Percentiles rank a stretch among this genome's conserved stretches.
These are phyloP conservation scores for Sedum album DNA, from an alignment of 164 flowering plant species.

Conservation along the genomic window DNA sequence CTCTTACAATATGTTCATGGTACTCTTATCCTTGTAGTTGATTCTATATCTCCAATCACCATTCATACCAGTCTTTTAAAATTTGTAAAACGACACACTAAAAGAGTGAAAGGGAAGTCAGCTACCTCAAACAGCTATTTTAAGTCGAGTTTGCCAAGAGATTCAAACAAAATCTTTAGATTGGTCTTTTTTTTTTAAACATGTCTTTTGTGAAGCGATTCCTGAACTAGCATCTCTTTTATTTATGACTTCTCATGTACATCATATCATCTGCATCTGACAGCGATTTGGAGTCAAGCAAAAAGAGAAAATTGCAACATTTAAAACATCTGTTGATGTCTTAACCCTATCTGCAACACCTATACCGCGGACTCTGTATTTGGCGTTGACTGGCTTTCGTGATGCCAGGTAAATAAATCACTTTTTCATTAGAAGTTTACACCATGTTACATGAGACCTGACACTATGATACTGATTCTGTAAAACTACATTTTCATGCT, in stretches of 20 bases:
- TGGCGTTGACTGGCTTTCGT: conserved; percentile 95
- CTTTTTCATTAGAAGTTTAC: neutral
- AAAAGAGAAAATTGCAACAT: conserved; percentile 95
- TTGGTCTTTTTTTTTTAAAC: neutral
- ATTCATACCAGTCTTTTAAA: too few relatives aligned
- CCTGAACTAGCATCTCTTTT: neutral
- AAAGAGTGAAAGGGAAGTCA: too few relatives aligned
- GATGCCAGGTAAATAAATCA: conserved; percentile 93
- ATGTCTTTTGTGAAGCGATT: too few relatives aligned
- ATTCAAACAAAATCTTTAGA: neutral
- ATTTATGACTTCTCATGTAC: neutral
- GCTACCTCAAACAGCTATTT: neutral
- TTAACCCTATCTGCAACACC: conserved; percentile 98
- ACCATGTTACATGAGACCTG: neutral
- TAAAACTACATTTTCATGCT: neutral
- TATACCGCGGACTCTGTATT: conserved; percentile 89
- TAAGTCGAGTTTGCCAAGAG: neutral
- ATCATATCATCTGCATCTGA: conserved; percentile 7
- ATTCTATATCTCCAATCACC: neutral
- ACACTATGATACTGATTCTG: neutral
- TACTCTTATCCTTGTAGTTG: neutral
- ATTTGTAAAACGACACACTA: too few relatives aligned
- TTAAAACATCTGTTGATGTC: conserved; percentile 92
- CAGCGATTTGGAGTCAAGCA: conserved; percentile 98
- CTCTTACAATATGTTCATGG: conserved; percentile 6